phyloP scores from a whole-genome alignment of 306 rosid species.

The Notholithocarpus densiflorus region DNA sequence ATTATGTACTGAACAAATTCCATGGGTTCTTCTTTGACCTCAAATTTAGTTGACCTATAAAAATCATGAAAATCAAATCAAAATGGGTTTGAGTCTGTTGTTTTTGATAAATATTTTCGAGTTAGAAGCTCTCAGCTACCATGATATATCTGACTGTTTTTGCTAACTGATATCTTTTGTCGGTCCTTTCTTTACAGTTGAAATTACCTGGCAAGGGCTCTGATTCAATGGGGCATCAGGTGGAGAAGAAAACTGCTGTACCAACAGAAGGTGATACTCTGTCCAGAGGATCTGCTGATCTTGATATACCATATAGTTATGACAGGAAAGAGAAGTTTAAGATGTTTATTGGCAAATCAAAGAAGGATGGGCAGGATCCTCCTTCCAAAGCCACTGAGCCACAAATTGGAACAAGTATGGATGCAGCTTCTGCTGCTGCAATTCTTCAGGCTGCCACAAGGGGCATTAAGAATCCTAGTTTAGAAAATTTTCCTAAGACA shows the following conservation, averaged over 20 bases:
- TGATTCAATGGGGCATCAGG: slow-evolving; percentile 25
- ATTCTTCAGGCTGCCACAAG: slow-evolving; percentile 84
- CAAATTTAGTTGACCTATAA: neutral
- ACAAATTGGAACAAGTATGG: slow-evolving; percentile 37
- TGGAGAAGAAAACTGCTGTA: slow-evolving; percentile 39
- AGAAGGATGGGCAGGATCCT: slow-evolving; percentile 58
- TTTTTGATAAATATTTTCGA: slow-evolving; percentile 5
- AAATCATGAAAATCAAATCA: neutral
- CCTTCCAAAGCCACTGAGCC: slow-evolving; percentile 43
- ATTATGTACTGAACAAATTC: neutral
- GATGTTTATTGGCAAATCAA: slow-evolving; percentile 58
- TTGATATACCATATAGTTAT: slow-evolving; percentile 44
- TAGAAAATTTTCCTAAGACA: slow-evolving; percentile 43
- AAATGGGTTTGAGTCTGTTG: neutral
- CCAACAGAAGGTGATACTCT: slow-evolving; percentile 33
- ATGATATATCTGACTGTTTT: neutral
- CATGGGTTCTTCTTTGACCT: neutral
- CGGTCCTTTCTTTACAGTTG: slow-evolving; percentile 32
- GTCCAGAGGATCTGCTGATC: slow-evolving; percentile 41
- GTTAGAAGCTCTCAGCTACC: neutral
- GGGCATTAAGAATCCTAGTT: slow-evolving; percentile 56
- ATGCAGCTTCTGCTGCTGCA: slow-evolving; percentile 68
- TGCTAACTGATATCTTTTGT: slow-evolving; percentile 11
- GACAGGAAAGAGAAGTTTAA: slow-evolving; percentile 72
- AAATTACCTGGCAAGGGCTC: slow-evolving; percentile 46